Evolutionary conservation across 352 stramenopile species (phyloP).

Genomic region (Phytophthora pisi): DNA sequence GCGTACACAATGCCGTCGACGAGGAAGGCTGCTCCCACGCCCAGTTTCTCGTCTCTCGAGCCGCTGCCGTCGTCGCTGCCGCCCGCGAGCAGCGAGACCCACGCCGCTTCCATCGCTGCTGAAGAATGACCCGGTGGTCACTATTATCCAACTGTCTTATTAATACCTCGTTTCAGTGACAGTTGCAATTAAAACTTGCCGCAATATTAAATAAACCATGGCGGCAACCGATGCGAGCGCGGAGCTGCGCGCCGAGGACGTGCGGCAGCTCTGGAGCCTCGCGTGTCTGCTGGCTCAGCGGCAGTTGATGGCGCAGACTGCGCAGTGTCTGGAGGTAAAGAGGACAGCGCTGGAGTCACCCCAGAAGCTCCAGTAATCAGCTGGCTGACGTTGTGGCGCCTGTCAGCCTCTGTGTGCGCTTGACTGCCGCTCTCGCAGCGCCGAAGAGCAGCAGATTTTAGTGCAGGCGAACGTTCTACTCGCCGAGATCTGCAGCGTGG

Average conservation of each 20-base stretch:
- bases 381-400: constrained; percentile 2
- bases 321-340: constrained; percentile 57
- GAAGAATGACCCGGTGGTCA: constrained; percentile 22
- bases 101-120: constrained; percentile 20
- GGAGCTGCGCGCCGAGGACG: constrained; percentile 33
- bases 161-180: not conserved
- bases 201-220: constrained; percentile 17
- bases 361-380: not conserved
- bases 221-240: constrained; percentile 7
- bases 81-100: constrained; percentile 15
- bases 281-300: constrained; percentile 51
- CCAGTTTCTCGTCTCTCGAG: constrained; percentile 41
- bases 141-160: not conserved
- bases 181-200: not conserved
- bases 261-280: constrained; percentile 69
- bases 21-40: constrained; percentile 70
- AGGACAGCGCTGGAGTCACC: not conserved
- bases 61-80: constrained; percentile 8
- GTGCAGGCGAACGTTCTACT: constrained; percentile 52
- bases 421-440: constrained; percentile 17
- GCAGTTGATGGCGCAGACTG: constrained; percentile 44
- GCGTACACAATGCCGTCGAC: constrained; percentile 73
- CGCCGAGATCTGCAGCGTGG: constrained; percentile 60
- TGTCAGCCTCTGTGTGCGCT: constrained; percentile 42
- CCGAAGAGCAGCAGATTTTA: constrained; percentile 31